Conservation (phyloP, 2,329 filamentous ascomycete species). For the Tolypocladium ophioglossoides region DNA sequence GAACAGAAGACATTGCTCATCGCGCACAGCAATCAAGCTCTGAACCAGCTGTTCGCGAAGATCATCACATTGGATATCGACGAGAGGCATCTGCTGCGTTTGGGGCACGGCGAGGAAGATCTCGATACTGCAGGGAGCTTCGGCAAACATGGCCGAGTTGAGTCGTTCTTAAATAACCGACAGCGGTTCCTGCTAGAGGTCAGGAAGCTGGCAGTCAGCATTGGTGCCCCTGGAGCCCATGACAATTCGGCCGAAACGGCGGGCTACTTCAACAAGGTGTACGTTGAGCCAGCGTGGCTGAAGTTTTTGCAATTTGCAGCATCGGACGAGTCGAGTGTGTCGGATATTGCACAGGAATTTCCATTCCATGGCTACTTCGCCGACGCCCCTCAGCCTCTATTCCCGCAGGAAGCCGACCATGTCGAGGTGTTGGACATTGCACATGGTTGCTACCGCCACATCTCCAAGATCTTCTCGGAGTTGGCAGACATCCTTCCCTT, state of each 20-base stretch:
- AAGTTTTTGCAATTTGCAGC: constrained; percentile 59
- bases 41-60: constrained; percentile 97
- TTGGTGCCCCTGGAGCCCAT: constrained; percentile 86
- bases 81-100: constrained; percentile 78
- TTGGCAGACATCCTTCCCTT: constrained; percentile 90
- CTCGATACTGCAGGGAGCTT: constrained; percentile 78
- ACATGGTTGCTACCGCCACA: constrained; percentile 77
- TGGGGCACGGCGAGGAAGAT: constrained; percentile 94
- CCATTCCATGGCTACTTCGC: constrained; percentile 85
- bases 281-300: constrained; percentile 78
- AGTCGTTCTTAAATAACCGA: constrained; percentile 87
- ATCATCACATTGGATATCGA: constrained; percentile 96
- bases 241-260: constrained; percentile 94
- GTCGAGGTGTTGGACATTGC: constrained; percentile 65
- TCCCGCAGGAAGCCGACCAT: constrained; percentile 54
- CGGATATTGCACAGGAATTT: constrained; percentile 62
- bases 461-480: constrained; percentile 83
- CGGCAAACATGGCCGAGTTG: constrained; percentile 88
- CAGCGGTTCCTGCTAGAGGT: constrained; percentile 72
- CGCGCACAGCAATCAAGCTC: constrained; percentile 93
- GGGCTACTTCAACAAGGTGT: constrained; percentile 91
- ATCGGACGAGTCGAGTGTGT: constrained; percentile 41
- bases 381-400: constrained; percentile 77
- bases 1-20: constrained; percentile 83
- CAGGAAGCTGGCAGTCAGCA: constrained; percentile 70